Conservation (phyloP, 306 rosid species). For the Cucurbita moschata region DNA sequence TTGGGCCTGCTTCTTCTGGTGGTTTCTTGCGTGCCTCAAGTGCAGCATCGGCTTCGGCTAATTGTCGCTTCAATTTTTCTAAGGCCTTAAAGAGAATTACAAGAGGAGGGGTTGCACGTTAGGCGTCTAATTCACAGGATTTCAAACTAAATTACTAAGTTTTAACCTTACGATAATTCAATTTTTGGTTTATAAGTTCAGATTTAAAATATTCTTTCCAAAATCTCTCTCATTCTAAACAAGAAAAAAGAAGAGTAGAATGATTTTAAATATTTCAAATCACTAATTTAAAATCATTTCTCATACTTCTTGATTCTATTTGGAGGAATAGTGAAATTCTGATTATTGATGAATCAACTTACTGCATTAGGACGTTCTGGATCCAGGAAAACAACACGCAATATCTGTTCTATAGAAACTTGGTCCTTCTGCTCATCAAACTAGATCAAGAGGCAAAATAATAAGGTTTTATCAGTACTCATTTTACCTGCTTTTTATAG, state of each 20-base stretch:
- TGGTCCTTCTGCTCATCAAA: slow-evolving; percentile 93
- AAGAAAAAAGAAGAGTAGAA: not conserved
- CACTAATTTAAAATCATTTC: not conserved
- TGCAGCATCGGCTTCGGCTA: slow-evolving; percentile 75
- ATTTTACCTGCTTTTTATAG: not conserved
- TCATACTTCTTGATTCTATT: not conserved
- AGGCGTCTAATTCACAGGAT: not conserved
- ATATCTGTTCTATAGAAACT: slow-evolving; percentile 73
- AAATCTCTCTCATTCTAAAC: not conserved
- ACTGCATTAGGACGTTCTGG: slow-evolving; percentile 74
- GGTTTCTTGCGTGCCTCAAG: slow-evolving; percentile 70
- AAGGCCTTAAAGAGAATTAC: slow-evolving; percentile 24
- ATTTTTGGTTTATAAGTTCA: not conserved
- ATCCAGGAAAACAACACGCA: slow-evolving; percentile 81
- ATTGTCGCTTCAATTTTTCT: slow-evolving; percentile 60
- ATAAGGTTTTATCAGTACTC: not conserved
- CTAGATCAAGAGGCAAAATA: slow-evolving; percentile 25
- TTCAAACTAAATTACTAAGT: not conserved
- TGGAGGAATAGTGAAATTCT: not conserved
- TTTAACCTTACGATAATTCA: not conserved
- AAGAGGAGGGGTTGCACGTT: not conserved
- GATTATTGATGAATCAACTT: slow-evolving; percentile 12
- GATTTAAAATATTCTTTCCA: not conserved
- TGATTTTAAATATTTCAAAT: not conserved
- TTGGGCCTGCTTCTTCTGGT: slow-evolving; percentile 57